Base-by-base conservation (phyloP, 768 basidiomycete genomes). In the Agaricus blazei region DNA sequence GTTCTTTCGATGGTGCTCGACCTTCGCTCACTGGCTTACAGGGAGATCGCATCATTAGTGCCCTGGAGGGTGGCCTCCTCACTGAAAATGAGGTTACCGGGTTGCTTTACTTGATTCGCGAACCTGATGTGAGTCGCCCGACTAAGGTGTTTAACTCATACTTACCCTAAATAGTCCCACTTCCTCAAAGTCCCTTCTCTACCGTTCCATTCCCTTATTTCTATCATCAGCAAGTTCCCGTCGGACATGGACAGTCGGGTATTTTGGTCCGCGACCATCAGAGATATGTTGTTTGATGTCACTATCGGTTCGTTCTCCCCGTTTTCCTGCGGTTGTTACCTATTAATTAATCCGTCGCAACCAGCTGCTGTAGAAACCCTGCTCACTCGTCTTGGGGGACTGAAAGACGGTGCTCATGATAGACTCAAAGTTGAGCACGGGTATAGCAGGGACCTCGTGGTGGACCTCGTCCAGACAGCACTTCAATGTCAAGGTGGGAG, bases 101-200 rank as follows among this genome's bases (percentile, higher is more conserved):
- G 1, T 69, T 93, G 41, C 59, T 84, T 55, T 80, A 84, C 58
- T 79, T 93, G 34, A 85, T 93, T 62, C 81, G 82, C 58, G 83
- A 85, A 28, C 90, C 88, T 1, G 88, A 90, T 66, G 90, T 89
- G 63, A 64, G 85, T 60, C 4, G 7, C 38, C 46, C 6, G 34
- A 24, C 27, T 9, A 29, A 5, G 34, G 24, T 45, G 24, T 29
- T 44, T 6, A 15, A 11, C 8, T 28, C 46, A 12, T 54, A 40
- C 54, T 72, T n/a, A 67, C 29, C 15, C 9, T 26, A 36, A 14
- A 23, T 47, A 92, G 88, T 85, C 88, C 15, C 91, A 90, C 65
- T 93, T 93, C 74, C 73, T 93, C 62, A 93, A 93, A 72, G 88
- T 88, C 27, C 85, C 90, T 2, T 85, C 81, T 2, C 75, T 93